phyloP scores from a whole-genome alignment of 805 yeast species.

The Nakazawaea ambrosiae region DNA sequence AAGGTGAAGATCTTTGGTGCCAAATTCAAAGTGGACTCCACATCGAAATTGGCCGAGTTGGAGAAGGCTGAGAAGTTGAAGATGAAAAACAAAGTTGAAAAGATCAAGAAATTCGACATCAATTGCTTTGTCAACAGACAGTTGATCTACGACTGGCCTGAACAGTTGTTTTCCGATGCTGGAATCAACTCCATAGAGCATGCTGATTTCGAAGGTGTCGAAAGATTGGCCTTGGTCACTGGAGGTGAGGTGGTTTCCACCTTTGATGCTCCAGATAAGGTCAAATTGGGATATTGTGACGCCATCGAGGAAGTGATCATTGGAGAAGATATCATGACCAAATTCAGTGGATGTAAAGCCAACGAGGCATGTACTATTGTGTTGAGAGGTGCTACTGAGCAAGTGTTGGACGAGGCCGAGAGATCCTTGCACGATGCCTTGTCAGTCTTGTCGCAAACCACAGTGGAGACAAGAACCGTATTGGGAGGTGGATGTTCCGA shows the following conservation, averaged over 20 bases:
- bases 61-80: slow-evolving; percentile 92
- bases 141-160: slow-evolving; percentile 96
- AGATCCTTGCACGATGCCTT: slow-evolving; percentile 95
- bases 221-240: slow-evolving; percentile 90
- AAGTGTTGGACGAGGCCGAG: slow-evolving; percentile 96
- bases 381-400: slow-evolving; percentile 96
- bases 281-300: slow-evolving; percentile 83
- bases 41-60: slow-evolving; percentile 87
- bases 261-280: slow-evolving; percentile 85
- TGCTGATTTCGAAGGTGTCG: slow-evolving; percentile 97
- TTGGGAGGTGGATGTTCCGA: slow-evolving; percentile 92
- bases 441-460: slow-evolving; percentile 91
- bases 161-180: slow-evolving; percentile 84
- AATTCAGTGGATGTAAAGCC: slow-evolving; percentile 91
- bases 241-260: slow-evolving; percentile 98
- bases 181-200: slow-evolving; percentile 91
- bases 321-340: slow-evolving; percentile 87
- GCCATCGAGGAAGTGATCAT: slow-evolving; percentile 84
- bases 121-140: slow-evolving; percentile 94
- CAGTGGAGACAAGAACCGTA: slow-evolving; percentile 84
- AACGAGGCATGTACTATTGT: slow-evolving; percentile 97
- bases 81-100: slow-evolving; percentile 85
- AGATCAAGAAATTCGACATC: slow-evolving; percentile 73
- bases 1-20: slow-evolving; percentile 98
- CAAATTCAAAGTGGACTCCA: slow-evolving; percentile 92